Conservation (phyloP, 73 alveolate genomes). For the Tetrahymena malaccensis region DNA sequence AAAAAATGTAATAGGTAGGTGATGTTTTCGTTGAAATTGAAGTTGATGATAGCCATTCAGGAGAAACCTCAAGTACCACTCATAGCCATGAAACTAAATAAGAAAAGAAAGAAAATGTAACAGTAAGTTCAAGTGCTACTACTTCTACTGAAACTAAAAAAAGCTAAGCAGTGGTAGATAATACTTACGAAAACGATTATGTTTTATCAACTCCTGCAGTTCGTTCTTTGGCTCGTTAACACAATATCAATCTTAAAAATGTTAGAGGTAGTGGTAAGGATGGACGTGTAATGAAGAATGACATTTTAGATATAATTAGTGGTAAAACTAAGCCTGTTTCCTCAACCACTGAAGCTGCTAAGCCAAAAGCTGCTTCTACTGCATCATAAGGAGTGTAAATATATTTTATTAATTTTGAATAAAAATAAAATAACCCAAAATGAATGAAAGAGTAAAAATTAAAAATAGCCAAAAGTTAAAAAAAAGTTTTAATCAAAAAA, state of each 20-base stretch:
- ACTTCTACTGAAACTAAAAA: conserved; percentile 1
- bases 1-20: not conserved
- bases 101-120: not conserved
- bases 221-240: conserved; percentile 59
- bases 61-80: not conserved
- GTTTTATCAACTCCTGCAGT: conserved; percentile 80
- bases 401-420: too few species aligned
- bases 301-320: conserved; percentile 19
- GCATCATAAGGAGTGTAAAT: not conserved
- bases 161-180: not conserved
- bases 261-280: conserved; percentile 64
- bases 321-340: not conserved
- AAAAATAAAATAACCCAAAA: not conserved
- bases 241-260: conserved; percentile 48
- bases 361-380: not conserved
- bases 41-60: conserved; percentile 1
- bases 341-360: not conserved
- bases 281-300: conserved; percentile 70
- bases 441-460: not conserved
- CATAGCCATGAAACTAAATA: not conserved
- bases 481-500: not conserved
- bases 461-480: not conserved
- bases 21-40: conserved; percentile 33
- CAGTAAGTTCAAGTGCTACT: not conserved
- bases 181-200: not conserved